Evolutionary conservation across 345 rosid genomes (phyloP).

Genomic region (Lenwebbia sp.): DNA sequence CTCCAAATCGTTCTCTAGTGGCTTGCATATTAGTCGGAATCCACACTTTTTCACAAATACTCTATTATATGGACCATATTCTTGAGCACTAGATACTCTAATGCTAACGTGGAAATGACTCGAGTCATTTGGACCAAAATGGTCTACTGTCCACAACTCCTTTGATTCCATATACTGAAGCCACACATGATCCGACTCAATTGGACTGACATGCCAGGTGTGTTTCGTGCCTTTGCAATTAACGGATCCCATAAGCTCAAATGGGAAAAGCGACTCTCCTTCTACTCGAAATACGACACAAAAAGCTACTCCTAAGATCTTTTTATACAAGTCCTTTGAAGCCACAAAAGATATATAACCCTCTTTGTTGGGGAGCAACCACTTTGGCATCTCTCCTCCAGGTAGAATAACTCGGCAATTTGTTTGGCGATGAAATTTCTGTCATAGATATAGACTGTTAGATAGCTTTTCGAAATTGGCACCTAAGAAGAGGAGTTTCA

Average conservation of each 20-base stretch:
- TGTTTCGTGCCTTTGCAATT: not conserved
- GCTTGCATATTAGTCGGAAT: not conserved
- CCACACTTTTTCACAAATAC: not conserved
- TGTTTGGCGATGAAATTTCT: no score
- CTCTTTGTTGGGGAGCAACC: not conserved
- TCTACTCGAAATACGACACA: fast-evolving
- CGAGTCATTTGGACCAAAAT: not conserved
- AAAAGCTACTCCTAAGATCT: no score
- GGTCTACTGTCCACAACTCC: not conserved
- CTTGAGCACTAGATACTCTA: not conserved
- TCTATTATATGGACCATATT: no score
- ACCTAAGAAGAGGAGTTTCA: not conserved
- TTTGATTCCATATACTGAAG: not conserved
- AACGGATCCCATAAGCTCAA: not conserved
- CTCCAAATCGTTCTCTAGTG: not conserved
- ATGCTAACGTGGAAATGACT: not conserved
- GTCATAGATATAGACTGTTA: not conserved
- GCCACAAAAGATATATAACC: no score
- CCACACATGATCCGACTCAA: not conserved
- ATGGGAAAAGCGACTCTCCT: fast-evolving
- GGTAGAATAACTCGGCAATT: no score
- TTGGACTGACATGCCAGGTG: fast-evolving
- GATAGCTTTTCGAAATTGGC: not conserved
- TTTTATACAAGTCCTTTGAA: no score
- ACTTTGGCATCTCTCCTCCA: not conserved